Conservation (phyloP, 1,284 basidiomycete species). For the Trichosporon coremiiforme region DNA sequence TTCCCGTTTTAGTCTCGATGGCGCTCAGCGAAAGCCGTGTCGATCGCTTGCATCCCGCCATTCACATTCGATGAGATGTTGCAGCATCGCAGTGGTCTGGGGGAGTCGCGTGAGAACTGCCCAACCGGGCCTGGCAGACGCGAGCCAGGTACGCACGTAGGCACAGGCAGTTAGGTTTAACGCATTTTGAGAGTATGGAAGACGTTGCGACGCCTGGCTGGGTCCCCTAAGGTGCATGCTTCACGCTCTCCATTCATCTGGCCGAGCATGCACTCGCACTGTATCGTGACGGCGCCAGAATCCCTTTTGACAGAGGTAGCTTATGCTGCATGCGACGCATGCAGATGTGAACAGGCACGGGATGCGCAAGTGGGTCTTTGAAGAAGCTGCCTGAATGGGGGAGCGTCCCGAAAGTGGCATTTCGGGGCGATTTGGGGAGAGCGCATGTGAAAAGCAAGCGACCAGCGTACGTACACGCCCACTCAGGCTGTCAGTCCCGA, state of each 20-base stretch:
- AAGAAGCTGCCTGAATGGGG: neutral
- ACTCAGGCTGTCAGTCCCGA: neutral
- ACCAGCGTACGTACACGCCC: neutral
- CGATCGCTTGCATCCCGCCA: neutral
- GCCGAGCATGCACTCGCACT: neutral
- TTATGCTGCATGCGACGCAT: no score
- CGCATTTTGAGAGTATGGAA: neutral
- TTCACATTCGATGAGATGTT: neutral
- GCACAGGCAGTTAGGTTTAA: neutral
- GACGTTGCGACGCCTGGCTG: neutral
- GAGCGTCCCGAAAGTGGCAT: constrained; percentile 5
- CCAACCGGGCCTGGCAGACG: neutral
- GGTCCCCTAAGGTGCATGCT: neutral
- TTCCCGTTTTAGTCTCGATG: neutral
- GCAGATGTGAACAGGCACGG: neutral
- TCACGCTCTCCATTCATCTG: constrained; percentile 14
- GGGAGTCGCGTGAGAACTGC: neutral
- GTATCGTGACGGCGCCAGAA: neutral
- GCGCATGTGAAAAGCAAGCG: neutral
- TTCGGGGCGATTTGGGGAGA: neutral
- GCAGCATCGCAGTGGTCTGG: neutral
- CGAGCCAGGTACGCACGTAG: neutral
- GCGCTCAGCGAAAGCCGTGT: neutral
- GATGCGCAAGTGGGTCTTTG: neutral
- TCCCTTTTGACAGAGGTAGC: no score